Conservation (phyloP, 78 protist species). For the slime mould (Dictyostelium discoideum) region DNA sequence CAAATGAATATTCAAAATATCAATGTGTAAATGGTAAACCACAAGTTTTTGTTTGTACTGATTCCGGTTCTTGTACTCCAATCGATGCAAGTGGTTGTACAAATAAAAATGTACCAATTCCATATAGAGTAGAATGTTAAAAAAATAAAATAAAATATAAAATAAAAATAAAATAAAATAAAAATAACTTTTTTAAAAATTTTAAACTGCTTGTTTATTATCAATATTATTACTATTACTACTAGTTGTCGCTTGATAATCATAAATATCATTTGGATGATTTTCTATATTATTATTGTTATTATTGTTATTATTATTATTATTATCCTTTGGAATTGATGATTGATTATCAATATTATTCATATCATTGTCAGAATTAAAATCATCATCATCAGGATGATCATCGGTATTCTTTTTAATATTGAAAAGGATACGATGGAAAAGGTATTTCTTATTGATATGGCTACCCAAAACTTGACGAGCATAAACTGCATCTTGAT, state of each 20-base stretch:
- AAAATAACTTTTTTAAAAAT: background rate
- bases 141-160: background rate
- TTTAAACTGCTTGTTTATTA: background rate
- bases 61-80: background rate
- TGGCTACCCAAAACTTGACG: background rate
- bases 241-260: background rate
- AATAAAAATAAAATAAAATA: background rate
- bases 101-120: background rate
- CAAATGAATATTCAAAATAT: background rate
- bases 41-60: background rate
- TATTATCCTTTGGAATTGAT: background rate
- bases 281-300: no score
- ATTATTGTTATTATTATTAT: no score
- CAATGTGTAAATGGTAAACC: conserved; percentile 16
- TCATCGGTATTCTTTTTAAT: background rate
- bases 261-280: background rate
- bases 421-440: conserved; percentile 31
- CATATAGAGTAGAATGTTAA: conserved; percentile 17
- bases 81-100: background rate
- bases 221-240: no score
- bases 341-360: background rate
- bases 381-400: background rate
- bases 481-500: conserved; percentile 32
- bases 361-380: background rate
- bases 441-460: background rate